Percentiles rank a stretch among this genome's conserved stretches.
Conservation (phyloP, 306 rosid genomes). For the Vicia villosa region DNA sequence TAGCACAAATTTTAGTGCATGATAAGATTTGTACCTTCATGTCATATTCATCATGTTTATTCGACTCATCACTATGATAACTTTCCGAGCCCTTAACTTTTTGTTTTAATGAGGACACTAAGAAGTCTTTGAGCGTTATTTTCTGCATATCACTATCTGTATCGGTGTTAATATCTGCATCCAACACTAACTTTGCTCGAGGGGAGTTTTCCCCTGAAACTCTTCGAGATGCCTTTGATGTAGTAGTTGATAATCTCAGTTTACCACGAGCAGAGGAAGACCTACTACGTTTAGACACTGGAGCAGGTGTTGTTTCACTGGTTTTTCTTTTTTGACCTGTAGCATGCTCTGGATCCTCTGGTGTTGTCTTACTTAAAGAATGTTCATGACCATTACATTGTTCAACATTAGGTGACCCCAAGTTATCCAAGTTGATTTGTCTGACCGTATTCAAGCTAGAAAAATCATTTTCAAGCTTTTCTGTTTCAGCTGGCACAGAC, state of each 20-base stretch:
- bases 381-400: conserved; percentile 76
- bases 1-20: conserved; percentile 30
- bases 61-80: conserved; percentile 44
- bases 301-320: conserved; percentile 48
- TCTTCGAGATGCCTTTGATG: conserved; percentile 47
- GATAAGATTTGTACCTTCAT: conserved; percentile 48
- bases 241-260: conserved; percentile 50
- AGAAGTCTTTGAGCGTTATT: conserved; percentile 52
- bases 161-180: conserved; percentile 45
- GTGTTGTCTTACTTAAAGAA: conserved; percentile 47
- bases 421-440: conserved; percentile 69
- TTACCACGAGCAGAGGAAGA: conserved; percentile 54
- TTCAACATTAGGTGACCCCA: conserved; percentile 65
- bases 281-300: conserved; percentile 64
- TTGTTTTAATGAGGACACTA: conserved; percentile 58
- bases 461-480: conserved; percentile 59
- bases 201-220: conserved; percentile 47
- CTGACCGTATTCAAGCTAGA: conserved; percentile 71
- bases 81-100: conserved; percentile 53
- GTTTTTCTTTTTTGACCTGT: conserved; percentile 61
- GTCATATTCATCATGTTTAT: conserved; percentile 57
- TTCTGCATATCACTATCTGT: conserved; percentile 48
- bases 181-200: conserved; percentile 38
- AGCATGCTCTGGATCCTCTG: conserved; percentile 42
- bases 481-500: conserved; percentile 46